Evolutionary conservation across 371 early-diverging fungal species (phyloP).

Genomic region (Parasitella parasitica): DNA sequence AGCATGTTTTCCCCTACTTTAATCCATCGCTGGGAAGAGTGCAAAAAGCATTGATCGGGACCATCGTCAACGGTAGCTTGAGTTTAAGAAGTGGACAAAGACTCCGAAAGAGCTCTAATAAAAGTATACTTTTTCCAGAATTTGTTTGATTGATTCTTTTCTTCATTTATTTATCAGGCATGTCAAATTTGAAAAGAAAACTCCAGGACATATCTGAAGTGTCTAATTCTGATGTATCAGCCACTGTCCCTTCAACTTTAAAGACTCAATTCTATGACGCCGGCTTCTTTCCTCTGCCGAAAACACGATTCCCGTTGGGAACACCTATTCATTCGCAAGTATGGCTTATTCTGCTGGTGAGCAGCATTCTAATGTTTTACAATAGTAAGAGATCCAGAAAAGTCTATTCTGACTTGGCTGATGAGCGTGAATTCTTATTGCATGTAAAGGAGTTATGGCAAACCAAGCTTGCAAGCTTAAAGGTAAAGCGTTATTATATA

Average conservation of each 20-base stretch:
- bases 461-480: constrained; percentile 1
- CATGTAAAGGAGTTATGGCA: constrained; percentile 7
- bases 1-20: neutral
- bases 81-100: neutral
- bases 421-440: constrained; percentile 6
- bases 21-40: too few relatives aligned
- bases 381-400: constrained; percentile 8
- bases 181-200: neutral
- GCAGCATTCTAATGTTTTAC: neutral
- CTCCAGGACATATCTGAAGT: neutral
- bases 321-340: constrained; percentile 3
- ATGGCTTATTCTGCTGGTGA: neutral
- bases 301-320: constrained; percentile 5
- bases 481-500: constrained; percentile 3
- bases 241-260: neutral
- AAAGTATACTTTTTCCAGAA: too few relatives aligned
- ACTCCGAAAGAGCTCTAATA: constrained; percentile 1
- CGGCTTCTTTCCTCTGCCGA: constrained; percentile 1
- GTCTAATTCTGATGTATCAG: neutral
- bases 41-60: too few relatives aligned
- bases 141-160: neutral
- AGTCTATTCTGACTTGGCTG: constrained; percentile 3
- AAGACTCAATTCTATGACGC: neutral
- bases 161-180: neutral
- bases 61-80: neutral